Evolutionary conservation across 371 early-diverging fungal species (phyloP), one percentile per base, ranked within the genome.

Genomic region (Mortierella sp.): DNA sequence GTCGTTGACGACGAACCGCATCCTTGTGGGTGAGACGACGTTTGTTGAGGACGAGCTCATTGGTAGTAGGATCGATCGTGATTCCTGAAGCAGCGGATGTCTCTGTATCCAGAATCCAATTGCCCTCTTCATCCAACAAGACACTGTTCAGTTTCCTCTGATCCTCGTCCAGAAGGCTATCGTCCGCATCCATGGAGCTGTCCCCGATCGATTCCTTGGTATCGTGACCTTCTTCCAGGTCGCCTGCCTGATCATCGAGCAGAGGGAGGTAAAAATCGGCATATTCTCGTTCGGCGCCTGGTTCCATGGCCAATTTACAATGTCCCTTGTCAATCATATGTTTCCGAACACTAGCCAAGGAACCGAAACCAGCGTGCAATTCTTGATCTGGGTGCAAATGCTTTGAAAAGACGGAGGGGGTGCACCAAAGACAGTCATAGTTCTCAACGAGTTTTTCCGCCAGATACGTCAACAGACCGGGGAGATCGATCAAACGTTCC

Each of bases 261-360:
- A 71, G 64, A 50, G 86, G 83, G 58, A 86, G 85, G 72, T 91
- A 90, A 57, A 86, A 89, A 23, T 88, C 89, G 6, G 79, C 81
- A 50, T 84, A 63, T 55, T 90, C 91, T 18, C 76, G 50, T 51
- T 87, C 89, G 13, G 80, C 86, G 0, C 83, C 89, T 53, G 83
- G 82, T 50, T 89, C 90, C 73, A 85, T 86, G 12, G 60, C 50
- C 14, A 90, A 80, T 64, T 90, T 90, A 80, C 86, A 87, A 74
- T 91, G 90, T 30, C 89, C 87, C 78, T 89, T 89, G 70, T 85
- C 85, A 56, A 81, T 58, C 91, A 91, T 91, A 71, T 91, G 91
- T 52, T 82, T 80, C 45, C 89, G 78, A 13, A 87, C 88, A 50
- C 84, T 84, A 45, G 86, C 84, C 54, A 88, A 26, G 21, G 82